phyloP scores from a whole-genome alignment of 805 yeast species.

The Kregervanrija fluxuum region DNA sequence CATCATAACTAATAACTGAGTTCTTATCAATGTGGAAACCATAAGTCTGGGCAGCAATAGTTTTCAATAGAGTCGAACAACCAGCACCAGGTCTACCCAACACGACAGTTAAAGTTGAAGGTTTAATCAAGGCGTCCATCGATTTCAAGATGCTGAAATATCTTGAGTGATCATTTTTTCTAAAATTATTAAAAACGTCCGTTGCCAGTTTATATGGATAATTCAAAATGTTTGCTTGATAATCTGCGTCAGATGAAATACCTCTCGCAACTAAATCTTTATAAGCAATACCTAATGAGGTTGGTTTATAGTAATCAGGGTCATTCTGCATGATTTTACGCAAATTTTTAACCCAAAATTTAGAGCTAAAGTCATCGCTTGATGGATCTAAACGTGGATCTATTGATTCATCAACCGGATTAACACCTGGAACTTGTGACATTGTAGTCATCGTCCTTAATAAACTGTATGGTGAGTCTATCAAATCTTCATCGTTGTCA shows the following conservation, averaged over 20 bases:
- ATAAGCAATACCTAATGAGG: constrained; percentile 53
- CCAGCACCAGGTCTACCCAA: constrained; percentile 84
- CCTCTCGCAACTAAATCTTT: constrained; percentile 55
- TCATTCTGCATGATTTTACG: constrained; percentile 45
- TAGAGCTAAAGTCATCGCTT: constrained; percentile 50
- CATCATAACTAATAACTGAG: constrained; percentile 45
- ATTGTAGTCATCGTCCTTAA: constrained; percentile 38
- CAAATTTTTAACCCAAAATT: constrained; percentile 62
- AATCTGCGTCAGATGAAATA: constrained; percentile 60
- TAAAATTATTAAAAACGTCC: constrained; percentile 22
- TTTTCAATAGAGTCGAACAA: constrained; percentile 59
- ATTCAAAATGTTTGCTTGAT: constrained; percentile 52
- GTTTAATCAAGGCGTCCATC: constrained; percentile 55
- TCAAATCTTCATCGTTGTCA: constrained; percentile 1
- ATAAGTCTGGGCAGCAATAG: constrained; percentile 50
- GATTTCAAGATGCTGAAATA: constrained; percentile 51
- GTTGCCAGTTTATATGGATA: constrained; percentile 28
- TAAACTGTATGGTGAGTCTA: constrained; percentile 12
- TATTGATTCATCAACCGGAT: constrained; percentile 25
- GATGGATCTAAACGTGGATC: constrained; percentile 51
- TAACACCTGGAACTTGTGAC: constrained; percentile 45
- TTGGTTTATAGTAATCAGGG: constrained; percentile 57
- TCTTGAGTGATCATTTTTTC: constrained; percentile 23
- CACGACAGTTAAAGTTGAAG: constrained; percentile 65
- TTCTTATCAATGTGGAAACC: constrained; percentile 46